A percentile compares a stretch with the other conserved stretches of the same genome.
phyloP scores from a whole-genome alignment of 192 early-diverging fungal genomes.

The Coemansia sp. region DNA sequence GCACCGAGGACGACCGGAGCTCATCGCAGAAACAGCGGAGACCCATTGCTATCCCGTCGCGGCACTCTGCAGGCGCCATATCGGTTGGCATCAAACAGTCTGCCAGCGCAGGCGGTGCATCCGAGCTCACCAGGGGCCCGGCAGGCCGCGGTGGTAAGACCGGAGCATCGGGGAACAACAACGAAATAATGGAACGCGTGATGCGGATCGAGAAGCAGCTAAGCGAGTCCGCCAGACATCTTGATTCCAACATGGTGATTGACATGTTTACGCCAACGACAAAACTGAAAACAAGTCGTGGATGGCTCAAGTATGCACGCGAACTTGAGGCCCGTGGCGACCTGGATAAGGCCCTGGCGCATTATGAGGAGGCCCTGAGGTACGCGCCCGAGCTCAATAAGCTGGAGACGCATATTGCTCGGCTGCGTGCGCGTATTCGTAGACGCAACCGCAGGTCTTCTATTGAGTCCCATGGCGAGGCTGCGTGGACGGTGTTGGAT shows the following conservation, averaged over 20 bases:
- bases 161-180: slow-evolving; percentile 11
- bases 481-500: background rate
- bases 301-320: slow-evolving; percentile 55
- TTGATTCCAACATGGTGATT: slow-evolving; percentile 41
- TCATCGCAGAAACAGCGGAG: background rate
- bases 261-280: slow-evolving; percentile 59
- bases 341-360: slow-evolving; percentile 47
- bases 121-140: background rate
- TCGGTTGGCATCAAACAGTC: background rate
- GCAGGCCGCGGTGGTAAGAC: background rate
- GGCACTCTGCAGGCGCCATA: slow-evolving; percentile 15
- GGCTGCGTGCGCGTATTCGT: slow-evolving; percentile 33
- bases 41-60: background rate
- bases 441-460: slow-evolving; percentile 39
- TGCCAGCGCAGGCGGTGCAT: background rate
- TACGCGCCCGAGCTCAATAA: slow-evolving; percentile 54
- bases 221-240: slow-evolving; percentile 1
- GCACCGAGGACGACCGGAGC: background rate
- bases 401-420: slow-evolving; percentile 50
- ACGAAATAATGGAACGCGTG: slow-evolving; percentile 49
- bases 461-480: slow-evolving; percentile 35
- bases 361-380: slow-evolving; percentile 52
- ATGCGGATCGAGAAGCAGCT: slow-evolving; percentile 53
- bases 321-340: slow-evolving; percentile 55
- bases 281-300: slow-evolving; percentile 59